Evolutionary conservation across 495 filamentous ascomycete species (phyloP).

Genomic region (Parathielavia appendiculata): DNA sequence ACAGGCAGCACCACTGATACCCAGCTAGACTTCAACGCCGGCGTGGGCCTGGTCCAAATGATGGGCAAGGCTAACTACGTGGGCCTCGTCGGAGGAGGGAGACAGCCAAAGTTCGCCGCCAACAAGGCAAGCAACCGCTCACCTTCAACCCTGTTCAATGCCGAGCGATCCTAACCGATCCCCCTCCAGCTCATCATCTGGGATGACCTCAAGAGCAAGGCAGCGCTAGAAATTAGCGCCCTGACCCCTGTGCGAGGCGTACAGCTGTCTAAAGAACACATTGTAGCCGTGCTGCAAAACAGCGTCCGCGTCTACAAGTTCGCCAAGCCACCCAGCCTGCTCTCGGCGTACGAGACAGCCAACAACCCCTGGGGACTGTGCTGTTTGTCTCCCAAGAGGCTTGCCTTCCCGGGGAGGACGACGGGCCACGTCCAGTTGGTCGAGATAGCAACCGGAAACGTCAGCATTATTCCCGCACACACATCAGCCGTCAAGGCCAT

Average conservation of each 20-base stretch:
- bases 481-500: conserved; percentile 72
- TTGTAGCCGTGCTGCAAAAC: conserved; percentile 77
- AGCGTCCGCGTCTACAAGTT: conserved; percentile 79
- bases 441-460: conserved; percentile 71
- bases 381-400: conserved; percentile 62
- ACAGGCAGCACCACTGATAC: conserved; percentile 1
- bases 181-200: conserved; percentile 69
- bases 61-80: conserved; percentile 83
- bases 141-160: conserved; percentile 11
- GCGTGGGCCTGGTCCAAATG: conserved; percentile 80
- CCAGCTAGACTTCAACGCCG: conserved; percentile 70
- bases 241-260: conserved; percentile 68
- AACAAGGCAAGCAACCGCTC: conserved; percentile 62
- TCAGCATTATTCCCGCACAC: conserved; percentile 93
- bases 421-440: conserved; percentile 89
- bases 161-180: conserved; percentile 2
- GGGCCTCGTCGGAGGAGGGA: conserved; percentile 85
- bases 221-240: conserved; percentile 53
- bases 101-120: conserved; percentile 74
- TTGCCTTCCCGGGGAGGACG: conserved; percentile 80
- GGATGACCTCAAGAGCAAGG: conserved; percentile 79
- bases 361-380: conserved; percentile 83
- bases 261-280: conserved; percentile 68
- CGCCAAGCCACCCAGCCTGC: conserved; percentile 64
- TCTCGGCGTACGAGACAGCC: conserved; percentile 75